Conservation (phyloP, 306 rosid species). For the Quercus variabilis region DNA sequence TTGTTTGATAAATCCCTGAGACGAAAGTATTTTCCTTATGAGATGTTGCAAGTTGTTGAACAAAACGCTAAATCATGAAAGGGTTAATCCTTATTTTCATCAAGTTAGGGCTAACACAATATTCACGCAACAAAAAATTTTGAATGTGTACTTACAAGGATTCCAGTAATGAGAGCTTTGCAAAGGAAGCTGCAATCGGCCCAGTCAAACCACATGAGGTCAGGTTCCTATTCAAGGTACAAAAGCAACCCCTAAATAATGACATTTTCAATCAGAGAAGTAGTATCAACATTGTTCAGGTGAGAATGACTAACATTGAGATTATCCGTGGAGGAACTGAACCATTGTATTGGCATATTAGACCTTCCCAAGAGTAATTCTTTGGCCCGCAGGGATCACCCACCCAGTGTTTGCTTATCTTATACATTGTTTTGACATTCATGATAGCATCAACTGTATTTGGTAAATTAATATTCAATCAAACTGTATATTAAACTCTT, state of each 20-base stretch:
- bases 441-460: slow-evolving; percentile 46
- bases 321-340: slow-evolving; percentile 39
- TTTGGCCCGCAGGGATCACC: slow-evolving; percentile 74
- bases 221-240: slow-evolving; percentile 43
- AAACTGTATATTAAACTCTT: too few species aligned
- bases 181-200: slow-evolving; percentile 38
- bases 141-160: slow-evolving; percentile 46
- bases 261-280: not conserved
- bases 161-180: slow-evolving; percentile 49
- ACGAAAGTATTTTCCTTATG: not conserved
- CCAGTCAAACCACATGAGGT: slow-evolving; percentile 56
- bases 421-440: slow-evolving; percentile 35
- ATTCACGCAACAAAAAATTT: not conserved
- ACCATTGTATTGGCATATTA: slow-evolving; percentile 42
- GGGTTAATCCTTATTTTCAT: too few species aligned
- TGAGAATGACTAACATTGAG: slow-evolving; percentile 38
- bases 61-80: too few species aligned
- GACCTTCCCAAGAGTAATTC: slow-evolving; percentile 62
- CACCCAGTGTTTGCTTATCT: slow-evolving; percentile 43
- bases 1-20: slow-evolving; percentile 65
- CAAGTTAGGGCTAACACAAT: not conserved
- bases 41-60: not conserved
- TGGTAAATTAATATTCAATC: not conserved
- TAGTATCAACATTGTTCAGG: too few species aligned
- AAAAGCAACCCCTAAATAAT: slow-evolving; percentile 2